Conservation (phyloP, 106 monocot species). For the Acorus gramineus region DNA sequence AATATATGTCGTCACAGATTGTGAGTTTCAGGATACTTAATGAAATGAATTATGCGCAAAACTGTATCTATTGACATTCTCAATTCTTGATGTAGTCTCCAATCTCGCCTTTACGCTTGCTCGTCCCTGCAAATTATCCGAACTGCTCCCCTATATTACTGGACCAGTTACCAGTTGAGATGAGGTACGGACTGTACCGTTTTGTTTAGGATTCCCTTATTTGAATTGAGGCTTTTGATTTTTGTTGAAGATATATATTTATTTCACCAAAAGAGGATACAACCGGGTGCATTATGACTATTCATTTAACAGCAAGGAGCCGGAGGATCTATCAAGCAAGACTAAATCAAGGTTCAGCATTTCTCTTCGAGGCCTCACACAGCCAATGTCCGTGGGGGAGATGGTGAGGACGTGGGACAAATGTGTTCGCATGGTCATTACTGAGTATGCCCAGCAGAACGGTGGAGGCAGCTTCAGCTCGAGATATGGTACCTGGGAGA, state of each 20-base stretch:
- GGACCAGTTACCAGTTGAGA: conserved; percentile 55
- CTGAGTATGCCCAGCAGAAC: conserved; percentile 47
- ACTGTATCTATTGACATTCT: neutral
- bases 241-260: neutral
- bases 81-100: conserved; percentile 33
- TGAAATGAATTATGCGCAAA: neutral
- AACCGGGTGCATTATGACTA: neutral
- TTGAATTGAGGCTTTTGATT: neutral
- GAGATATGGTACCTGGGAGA: conserved; percentile 47
- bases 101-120: conserved; percentile 51
- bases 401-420: conserved; percentile 62
- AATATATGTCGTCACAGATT: conserved; percentile 39
- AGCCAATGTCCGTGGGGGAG: conserved; percentile 55
- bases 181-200: conserved; percentile 3
- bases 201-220: neutral
- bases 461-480: conserved; percentile 78
- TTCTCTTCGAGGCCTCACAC: conserved; percentile 35
- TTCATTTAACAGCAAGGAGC: conserved; percentile 27
- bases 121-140: conserved; percentile 65
- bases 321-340: conserved; percentile 47
- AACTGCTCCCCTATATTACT: conserved; percentile 56
- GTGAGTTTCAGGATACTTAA: conserved; percentile 19
- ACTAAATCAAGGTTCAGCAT: conserved; percentile 45
- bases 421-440: conserved; percentile 44
- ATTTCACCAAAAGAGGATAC: neutral